Conservation (phyloP, 192 early-diverging fungal genomes). For the Thoreauomyces humboldtii region DNA sequence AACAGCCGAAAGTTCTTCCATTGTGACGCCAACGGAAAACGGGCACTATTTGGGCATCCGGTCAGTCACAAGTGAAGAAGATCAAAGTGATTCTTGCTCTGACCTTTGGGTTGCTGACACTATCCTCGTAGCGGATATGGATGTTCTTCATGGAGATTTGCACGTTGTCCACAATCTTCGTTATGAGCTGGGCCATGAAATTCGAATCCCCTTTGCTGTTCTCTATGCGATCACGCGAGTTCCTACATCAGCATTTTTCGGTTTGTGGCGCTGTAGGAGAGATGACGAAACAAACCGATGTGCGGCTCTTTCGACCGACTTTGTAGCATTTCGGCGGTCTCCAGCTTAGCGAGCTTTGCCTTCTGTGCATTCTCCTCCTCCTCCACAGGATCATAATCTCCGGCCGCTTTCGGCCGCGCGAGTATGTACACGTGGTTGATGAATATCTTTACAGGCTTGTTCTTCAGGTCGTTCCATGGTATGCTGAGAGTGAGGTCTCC, state of each 20-base stretch:
- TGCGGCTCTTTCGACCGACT: constrained; percentile 26
- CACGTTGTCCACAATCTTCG: constrained; percentile 95
- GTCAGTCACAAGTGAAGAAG: too few relatives aligned
- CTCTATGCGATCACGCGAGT: too few relatives aligned
- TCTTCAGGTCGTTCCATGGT: constrained; percentile 95
- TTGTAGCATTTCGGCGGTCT: constrained; percentile 66
- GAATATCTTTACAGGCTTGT: constrained; percentile 84
- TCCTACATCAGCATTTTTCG: too few relatives aligned
- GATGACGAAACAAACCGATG: not conserved
- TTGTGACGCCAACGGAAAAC: constrained; percentile 85
- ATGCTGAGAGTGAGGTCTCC: constrained; percentile 91
- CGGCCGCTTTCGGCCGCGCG: constrained; percentile 74
- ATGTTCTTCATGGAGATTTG: constrained; percentile 94
- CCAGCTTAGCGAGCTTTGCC: constrained; percentile 79
- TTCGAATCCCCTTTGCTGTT: constrained; percentile 34
- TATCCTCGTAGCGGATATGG: constrained; percentile 94
- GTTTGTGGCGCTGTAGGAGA: not conserved
- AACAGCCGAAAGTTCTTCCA: constrained; percentile 86
- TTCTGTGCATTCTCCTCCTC: constrained; percentile 74
- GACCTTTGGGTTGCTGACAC: constrained; percentile 63
- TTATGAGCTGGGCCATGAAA: constrained; percentile 83
- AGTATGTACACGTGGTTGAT: constrained; percentile 88
- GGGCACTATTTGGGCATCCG: constrained; percentile 60
- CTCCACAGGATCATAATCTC: constrained; percentile 77
- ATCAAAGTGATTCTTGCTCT: not conserved